Evolutionary conservation across 2,329 filamentous ascomycete genomes (phyloP).

Genomic region (Monilinia aucupariae): DNA sequence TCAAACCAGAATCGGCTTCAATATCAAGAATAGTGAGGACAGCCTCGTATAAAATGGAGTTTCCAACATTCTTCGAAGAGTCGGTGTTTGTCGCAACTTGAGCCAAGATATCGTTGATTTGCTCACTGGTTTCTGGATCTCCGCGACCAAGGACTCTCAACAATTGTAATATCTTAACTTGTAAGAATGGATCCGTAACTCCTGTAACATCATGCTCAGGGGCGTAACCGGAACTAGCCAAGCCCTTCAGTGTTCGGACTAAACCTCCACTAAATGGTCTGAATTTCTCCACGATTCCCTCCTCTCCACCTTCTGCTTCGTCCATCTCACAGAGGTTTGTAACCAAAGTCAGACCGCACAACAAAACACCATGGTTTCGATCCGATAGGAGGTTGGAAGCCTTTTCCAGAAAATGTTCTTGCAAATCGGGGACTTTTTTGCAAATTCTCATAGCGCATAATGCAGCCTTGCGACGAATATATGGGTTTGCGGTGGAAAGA

Average conservation of each 20-base stretch:
- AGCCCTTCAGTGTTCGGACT: conserved; percentile 83
- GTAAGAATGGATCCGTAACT: conserved; percentile 94
- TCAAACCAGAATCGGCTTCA: conserved; percentile 89
- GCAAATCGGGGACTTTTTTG: conserved; percentile 92
- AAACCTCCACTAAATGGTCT: conserved; percentile 76
- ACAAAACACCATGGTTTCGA: conserved; percentile 88
- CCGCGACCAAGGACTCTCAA: conserved; percentile 81
- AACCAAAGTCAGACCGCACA: conserved; percentile 87
- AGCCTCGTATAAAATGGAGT: conserved; percentile 95
- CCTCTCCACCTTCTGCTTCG: conserved; percentile 84
- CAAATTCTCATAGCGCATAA: conserved; percentile 99
- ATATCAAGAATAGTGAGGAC: conserved; percentile 97
- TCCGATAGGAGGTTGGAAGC: conserved; percentile 82
- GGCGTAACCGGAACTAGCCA: conserved; percentile 92
- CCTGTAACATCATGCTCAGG: conserved; percentile 98
- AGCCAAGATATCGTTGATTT: conserved; percentile 97
- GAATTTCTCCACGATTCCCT: conserved; percentile 86
- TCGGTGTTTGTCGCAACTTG: conserved; percentile 98
- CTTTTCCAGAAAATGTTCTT: conserved; percentile 96
- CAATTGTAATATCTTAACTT: conserved; percentile 89
- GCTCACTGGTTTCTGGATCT: conserved; percentile 81
- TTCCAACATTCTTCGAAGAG: conserved; percentile 96
- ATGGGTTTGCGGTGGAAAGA: conserved; percentile 91
- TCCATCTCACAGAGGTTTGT: conserved; percentile 92
- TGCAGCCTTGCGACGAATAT: conserved; percentile 93